Percentiles rank a stretch among this genome's conserved stretches.
phyloP scores from a whole-genome alignment of 257 asterid genomes.

The Ehretia macrophylla region DNA sequence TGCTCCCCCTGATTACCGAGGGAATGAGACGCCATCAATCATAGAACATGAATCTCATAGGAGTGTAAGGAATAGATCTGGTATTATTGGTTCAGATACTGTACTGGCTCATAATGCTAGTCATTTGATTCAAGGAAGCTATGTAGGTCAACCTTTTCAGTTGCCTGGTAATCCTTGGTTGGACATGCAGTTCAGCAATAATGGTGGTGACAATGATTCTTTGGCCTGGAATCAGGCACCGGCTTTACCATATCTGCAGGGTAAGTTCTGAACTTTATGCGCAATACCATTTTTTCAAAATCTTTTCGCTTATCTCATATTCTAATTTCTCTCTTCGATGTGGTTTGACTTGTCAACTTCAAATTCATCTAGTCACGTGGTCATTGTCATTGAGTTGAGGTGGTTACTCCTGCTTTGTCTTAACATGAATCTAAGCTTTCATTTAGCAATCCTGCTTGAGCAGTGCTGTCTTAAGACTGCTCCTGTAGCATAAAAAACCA shows the following conservation, averaged over 20 bases:
- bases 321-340: neutral
- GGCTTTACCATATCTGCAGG: slow-evolving; percentile 32
- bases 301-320: neutral
- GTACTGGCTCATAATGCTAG: slow-evolving; percentile 31
- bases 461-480: too few species aligned
- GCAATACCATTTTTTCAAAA: neutral
- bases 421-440: too few species aligned
- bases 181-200: slow-evolving; percentile 44
- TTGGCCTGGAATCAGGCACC: slow-evolving; percentile 62
- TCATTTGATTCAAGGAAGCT: slow-evolving; percentile 51
- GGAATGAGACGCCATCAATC: slow-evolving; percentile 28
- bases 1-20: slow-evolving; percentile 26
- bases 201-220: slow-evolving; percentile 42
- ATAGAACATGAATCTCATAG: slow-evolving; percentile 30
- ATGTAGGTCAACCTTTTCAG: slow-evolving; percentile 49
- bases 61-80: slow-evolving; percentile 43
- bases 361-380: too few species aligned
- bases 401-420: neutral
- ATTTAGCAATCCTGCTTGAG: too few species aligned
- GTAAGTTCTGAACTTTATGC: slow-evolving; percentile 30
- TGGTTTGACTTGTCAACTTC: neutral
- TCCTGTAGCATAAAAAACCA: too few species aligned
- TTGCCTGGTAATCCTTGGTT: slow-evolving; percentile 63
- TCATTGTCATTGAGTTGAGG: too few species aligned
- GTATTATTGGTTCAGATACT: slow-evolving; percentile 42